Conservation (phyloP, 176 grass and related monocot genomes). For the Aechmea fasciata region DNA sequence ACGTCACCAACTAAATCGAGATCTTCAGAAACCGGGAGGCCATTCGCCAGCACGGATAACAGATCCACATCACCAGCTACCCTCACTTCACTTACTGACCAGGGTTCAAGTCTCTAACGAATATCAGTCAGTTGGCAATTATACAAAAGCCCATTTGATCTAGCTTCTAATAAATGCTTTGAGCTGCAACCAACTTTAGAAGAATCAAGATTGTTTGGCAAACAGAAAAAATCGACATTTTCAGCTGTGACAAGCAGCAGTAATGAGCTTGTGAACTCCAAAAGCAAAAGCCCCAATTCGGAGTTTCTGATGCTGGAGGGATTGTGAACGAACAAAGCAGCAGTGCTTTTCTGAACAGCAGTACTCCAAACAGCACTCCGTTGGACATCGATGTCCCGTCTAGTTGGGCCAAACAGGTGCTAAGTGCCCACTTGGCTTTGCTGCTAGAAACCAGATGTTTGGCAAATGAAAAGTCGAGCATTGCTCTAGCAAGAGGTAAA, state of each 20-base stretch:
- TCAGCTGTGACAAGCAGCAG: background rate
- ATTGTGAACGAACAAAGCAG: no score
- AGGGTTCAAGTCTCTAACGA: constrained; percentile 60
- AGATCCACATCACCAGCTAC: constrained; percentile 66
- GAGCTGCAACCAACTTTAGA: background rate
- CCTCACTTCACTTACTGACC: constrained; percentile 67
- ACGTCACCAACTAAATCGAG: constrained; percentile 38
- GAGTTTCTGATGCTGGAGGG: no score
- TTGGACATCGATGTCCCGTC: no score
- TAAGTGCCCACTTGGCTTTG: no score
- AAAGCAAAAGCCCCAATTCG: no score
- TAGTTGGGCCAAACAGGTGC: no score
- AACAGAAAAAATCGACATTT: constrained; percentile 24
- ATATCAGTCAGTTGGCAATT: background rate
- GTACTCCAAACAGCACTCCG: no score
- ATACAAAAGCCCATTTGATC: background rate
- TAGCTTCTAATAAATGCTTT: background rate
- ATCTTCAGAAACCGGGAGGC: constrained; percentile 63
- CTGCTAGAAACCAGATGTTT: no score
- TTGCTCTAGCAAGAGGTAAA: no score
- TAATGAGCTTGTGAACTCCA: no score
- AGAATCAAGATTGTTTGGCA: background rate
- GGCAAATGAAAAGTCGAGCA: no score
- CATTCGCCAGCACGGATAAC: constrained; percentile 58
- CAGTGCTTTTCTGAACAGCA: no score